A percentile compares a stretch with the other conserved stretches of the same genome.
These are phyloP conservation scores for Ambrosiella xylebori DNA, from an alignment of 2,329 filamentous ascomycete genomes.

Conservation along the genomic window DNA sequence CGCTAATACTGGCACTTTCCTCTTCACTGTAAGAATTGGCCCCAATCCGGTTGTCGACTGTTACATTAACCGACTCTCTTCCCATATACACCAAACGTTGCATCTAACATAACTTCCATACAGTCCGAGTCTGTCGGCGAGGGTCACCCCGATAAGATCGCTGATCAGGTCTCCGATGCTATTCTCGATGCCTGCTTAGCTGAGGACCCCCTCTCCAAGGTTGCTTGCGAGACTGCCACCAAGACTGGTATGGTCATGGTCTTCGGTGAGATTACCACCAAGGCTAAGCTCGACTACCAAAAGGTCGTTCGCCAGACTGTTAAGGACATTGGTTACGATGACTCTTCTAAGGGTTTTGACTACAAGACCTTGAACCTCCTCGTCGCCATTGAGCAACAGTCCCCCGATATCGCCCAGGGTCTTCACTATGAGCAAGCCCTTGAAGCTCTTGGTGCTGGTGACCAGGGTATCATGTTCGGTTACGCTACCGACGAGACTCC, in stretches of 20 bases:
- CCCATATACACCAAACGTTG: background rate
- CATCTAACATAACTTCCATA: background rate
- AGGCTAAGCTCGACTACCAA: slow-evolving; percentile 92
- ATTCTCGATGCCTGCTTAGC: slow-evolving; percentile 93
- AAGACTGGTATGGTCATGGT: slow-evolving; percentile 99
- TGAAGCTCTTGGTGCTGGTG: slow-evolving; percentile 94
- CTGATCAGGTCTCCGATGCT: slow-evolving; percentile 95
- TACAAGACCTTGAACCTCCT: slow-evolving; percentile 99
- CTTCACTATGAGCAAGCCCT: slow-evolving; percentile 95
- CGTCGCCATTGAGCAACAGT: slow-evolving; percentile 98
- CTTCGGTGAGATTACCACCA: slow-evolving; percentile 96
- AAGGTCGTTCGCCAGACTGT: slow-evolving; percentile 86
- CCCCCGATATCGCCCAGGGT: slow-evolving; percentile 95
- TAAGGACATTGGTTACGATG: slow-evolving; percentile 98
- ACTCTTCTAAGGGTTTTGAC: slow-evolving; percentile 95
- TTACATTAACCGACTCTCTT: background rate
- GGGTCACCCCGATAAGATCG: slow-evolving; percentile 92
- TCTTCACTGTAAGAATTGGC: slow-evolving; percentile 52
- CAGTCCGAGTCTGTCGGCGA: slow-evolving; percentile 77
- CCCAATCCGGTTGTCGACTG: slow-evolving; percentile 14
- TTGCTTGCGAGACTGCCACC: slow-evolving; percentile 97
- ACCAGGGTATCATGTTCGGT: slow-evolving; percentile 99
- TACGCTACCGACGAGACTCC: slow-evolving; percentile 99
- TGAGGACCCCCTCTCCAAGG: slow-evolving; percentile 93
- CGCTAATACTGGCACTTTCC: slow-evolving; percentile 51